Conservation (phyloP, 257 asterid genomes). For the Oldenlandia corymbosa region DNA sequence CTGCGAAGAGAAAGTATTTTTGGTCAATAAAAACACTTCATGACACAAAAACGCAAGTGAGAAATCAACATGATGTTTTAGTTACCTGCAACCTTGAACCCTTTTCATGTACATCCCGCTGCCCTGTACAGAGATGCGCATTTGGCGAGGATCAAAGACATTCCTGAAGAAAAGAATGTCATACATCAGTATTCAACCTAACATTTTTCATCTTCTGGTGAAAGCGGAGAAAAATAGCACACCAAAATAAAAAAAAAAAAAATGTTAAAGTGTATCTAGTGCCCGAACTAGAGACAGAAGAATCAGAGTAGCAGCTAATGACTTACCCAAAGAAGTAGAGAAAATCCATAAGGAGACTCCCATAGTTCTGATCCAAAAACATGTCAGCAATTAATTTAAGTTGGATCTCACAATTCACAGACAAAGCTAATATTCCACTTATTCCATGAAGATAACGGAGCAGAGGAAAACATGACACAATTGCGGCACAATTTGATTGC, state of each 20-base stretch:
- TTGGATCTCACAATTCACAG: neutral
- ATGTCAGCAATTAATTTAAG: neutral
- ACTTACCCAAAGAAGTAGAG: slow-evolving; percentile 97
- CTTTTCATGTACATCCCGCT: slow-evolving; percentile 85
- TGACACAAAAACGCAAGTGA: neutral
- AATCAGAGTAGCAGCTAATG: slow-evolving; percentile 2
- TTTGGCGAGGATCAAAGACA: slow-evolving; percentile 96
- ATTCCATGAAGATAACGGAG: neutral
- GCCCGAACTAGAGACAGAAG: slow-evolving; percentile 1
- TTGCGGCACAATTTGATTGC: neutral
- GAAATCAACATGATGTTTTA: slow-evolving; percentile 15
- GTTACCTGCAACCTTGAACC: slow-evolving; percentile 86
- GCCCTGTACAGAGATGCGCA: slow-evolving; percentile 94
- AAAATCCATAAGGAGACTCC: slow-evolving; percentile 97
- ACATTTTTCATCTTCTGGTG: slow-evolving; percentile 8
- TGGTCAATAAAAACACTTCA: neutral
- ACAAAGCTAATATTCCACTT: neutral
- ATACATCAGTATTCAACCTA: slow-evolving; percentile 20
- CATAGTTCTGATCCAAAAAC: slow-evolving; percentile 48
- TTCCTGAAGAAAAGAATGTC: slow-evolving; percentile 49
- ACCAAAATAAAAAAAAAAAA: slow-evolving; percentile 5
- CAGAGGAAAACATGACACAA: neutral
- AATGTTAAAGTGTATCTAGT: neutral
- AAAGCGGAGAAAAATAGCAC: slow-evolving; percentile 1
- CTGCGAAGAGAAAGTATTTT: slow-evolving; percentile 38